Conservation (phyloP, 345 rosid species). For the Sonneratia alba region DNA sequence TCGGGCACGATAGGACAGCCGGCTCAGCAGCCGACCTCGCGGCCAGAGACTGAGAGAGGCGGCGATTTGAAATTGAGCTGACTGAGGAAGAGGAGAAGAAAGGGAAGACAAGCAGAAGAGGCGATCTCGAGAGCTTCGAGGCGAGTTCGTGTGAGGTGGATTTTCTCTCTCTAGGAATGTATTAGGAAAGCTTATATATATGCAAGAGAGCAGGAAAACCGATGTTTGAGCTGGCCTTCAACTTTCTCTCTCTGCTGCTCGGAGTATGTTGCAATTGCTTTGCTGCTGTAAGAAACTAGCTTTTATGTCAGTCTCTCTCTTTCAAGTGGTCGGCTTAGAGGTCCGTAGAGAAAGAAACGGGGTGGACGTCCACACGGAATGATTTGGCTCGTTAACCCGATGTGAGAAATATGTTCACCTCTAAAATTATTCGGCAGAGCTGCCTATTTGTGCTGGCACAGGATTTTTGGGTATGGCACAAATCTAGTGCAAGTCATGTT, state of each 20-base stretch:
- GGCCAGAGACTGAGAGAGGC: background rate
- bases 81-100: background rate
- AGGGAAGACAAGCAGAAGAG: background rate
- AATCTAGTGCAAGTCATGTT: too few relatives aligned
- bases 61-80: conserved; percentile 1
- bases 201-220: background rate
- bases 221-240: conserved; percentile 4
- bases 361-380: conserved; percentile 3
- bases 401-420: too few relatives aligned
- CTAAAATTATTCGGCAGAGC: too few relatives aligned
- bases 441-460: too few relatives aligned
- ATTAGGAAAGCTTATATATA: conserved; percentile 1
- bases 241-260: conserved; percentile 5
- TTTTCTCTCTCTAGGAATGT: conserved; percentile 3
- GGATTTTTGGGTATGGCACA: too few relatives aligned
- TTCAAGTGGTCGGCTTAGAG: too few relatives aligned
- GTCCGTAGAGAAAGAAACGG: conserved; percentile 1
- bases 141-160: too few relatives aligned
- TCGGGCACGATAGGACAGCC: conserved; percentile 7
- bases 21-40: too few relatives aligned
- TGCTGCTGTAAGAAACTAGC: background rate
- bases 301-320: too few relatives aligned
- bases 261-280: background rate
- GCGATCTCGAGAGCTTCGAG: background rate
- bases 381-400: background rate